phyloP scores from a whole-genome alignment of 257 asterid species.

The Ballota nigra region DNA sequence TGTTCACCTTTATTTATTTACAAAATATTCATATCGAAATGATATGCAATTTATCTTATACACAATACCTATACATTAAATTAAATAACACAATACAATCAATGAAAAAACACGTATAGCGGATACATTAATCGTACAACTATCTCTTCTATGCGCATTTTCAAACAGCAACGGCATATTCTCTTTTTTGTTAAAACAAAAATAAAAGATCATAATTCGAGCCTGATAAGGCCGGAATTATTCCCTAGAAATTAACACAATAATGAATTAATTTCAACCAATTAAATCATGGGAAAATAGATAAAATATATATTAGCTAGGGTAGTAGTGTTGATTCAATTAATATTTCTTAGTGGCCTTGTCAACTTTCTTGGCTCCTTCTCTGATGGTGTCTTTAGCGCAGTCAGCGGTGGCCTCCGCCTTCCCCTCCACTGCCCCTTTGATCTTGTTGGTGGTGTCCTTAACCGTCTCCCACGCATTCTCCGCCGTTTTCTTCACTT shows the following conservation, averaged over 20 bases:
- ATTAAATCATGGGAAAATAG: background rate
- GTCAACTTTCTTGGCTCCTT: conserved; percentile 36
- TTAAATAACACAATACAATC: background rate
- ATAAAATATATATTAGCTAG: background rate
- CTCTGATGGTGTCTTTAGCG: conserved; percentile 31
- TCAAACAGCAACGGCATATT: too few species aligned
- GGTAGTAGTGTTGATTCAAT: too few species aligned
- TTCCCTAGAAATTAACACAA: conserved; percentile 1
- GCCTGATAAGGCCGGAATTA: background rate
- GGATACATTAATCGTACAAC: background rate
- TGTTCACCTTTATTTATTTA: too few species aligned
- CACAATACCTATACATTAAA: too few species aligned
- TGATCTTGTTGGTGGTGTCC: conserved; percentile 54
- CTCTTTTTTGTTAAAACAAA: background rate
- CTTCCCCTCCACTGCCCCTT: conserved; percentile 47
- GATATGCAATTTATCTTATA: too few species aligned
- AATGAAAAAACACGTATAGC: background rate
- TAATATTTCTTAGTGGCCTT: conserved; percentile 26
- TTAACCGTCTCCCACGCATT: conserved; percentile 56
- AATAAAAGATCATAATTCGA: background rate
- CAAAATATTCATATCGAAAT: too few species aligned
- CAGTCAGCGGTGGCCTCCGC: conserved; percentile 48
- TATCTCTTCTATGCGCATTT: background rate
- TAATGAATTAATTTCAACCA: background rate
- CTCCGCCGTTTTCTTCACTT: conserved; percentile 57